phyloP scores from a whole-genome alignment of 2,329 filamentous ascomycete genomes.

The Colletotrichum plurivorum region DNA sequence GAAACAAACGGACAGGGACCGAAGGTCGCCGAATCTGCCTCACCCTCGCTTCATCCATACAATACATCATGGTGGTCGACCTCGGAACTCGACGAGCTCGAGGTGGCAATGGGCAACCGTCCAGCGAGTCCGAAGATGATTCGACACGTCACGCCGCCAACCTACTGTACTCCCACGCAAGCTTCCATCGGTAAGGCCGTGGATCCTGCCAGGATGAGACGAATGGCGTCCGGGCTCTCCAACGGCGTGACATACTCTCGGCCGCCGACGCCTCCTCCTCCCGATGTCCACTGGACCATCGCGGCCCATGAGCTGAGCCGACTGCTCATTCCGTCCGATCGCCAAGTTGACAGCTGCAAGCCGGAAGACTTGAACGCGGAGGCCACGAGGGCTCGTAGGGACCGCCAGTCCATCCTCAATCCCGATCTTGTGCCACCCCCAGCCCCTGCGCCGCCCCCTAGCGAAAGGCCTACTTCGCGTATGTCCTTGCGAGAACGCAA shows the following conservation, averaged over 20 bases:
- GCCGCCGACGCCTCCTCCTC: slow-evolving; percentile 76
- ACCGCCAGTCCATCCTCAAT: slow-evolving; percentile 71
- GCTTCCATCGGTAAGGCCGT: slow-evolving; percentile 87
- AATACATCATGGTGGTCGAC: slow-evolving; percentile 81
- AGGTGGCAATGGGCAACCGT: slow-evolving; percentile 69
- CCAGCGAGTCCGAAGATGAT: slow-evolving; percentile 66
- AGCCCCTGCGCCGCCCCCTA: slow-evolving; percentile 44
- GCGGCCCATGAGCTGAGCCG: slow-evolving; percentile 89
- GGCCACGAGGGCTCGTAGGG: slow-evolving; percentile 73
- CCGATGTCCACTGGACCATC: slow-evolving; percentile 87
- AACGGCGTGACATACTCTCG: slow-evolving; percentile 56
- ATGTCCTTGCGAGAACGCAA: slow-evolving; percentile 84
- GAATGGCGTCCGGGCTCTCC: slow-evolving; percentile 72
- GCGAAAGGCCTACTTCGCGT: slow-evolving; percentile 65
- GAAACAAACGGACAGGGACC: slow-evolving; percentile 56
- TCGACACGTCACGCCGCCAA: slow-evolving; percentile 72
- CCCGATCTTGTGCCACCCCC: slow-evolving; percentile 50
- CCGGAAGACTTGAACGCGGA: slow-evolving; percentile 84
- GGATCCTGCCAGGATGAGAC: slow-evolving; percentile 75
- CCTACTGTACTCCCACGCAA: slow-evolving; percentile 89
- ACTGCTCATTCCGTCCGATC: slow-evolving; percentile 81
- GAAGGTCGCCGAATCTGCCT: slow-evolving; percentile 46
- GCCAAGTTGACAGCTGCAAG: slow-evolving; percentile 82
- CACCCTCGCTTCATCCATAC: slow-evolving; percentile 62
- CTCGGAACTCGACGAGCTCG: slow-evolving; percentile 77